Percentiles rank a stretch among this genome's conserved stretches.
phyloP scores from a whole-genome alignment of 352 stramenopile genomes.

The Globisporangium recalcitrans region DNA sequence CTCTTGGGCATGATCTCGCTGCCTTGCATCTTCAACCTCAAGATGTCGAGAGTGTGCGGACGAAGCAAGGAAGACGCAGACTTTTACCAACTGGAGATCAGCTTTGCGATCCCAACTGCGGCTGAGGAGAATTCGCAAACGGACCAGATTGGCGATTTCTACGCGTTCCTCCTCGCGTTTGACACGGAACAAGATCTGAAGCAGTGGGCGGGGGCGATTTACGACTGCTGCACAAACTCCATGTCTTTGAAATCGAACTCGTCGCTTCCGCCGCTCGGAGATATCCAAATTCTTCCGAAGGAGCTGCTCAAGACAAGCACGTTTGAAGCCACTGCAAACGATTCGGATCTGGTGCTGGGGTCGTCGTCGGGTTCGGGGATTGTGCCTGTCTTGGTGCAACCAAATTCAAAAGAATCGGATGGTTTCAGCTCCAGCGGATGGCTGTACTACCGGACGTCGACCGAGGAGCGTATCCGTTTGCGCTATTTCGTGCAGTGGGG shows the following conservation, averaged over 20 bases:
- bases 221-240: slow-evolving; percentile 85
- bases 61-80: slow-evolving; percentile 60
- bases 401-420: slow-evolving; percentile 10
- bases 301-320: slow-evolving; percentile 81
- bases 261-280: slow-evolving; percentile 49
- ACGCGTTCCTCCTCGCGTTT: slow-evolving; percentile 73
- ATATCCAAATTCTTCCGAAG: slow-evolving; percentile 80
- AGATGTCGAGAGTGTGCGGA: slow-evolving; percentile 77
- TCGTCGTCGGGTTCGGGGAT: slow-evolving; percentile 13
- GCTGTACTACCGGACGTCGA: slow-evolving; percentile 83
- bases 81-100: slow-evolving; percentile 84
- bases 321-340: slow-evolving; percentile 53
- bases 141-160: slow-evolving; percentile 75
- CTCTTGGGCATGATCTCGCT: slow-evolving; percentile 73
- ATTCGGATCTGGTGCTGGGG: slow-evolving; percentile 30
- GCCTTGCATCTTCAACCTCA: slow-evolving; percentile 73
- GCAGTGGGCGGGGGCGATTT: slow-evolving; percentile 74
- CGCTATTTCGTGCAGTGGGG: slow-evolving; percentile 87
- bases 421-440: slow-evolving; percentile 73
- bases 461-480: slow-evolving; percentile 73
- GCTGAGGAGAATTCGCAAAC: slow-evolving; percentile 52
- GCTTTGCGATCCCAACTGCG: slow-evolving; percentile 63
- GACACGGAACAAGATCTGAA: slow-evolving; percentile 65
- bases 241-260: slow-evolving; percentile 76
- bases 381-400: slow-evolving; percentile 10